Evolutionary conservation across 2,329 filamentous ascomycete genomes (phyloP).

Genomic region (Ramularia endophylla): DNA sequence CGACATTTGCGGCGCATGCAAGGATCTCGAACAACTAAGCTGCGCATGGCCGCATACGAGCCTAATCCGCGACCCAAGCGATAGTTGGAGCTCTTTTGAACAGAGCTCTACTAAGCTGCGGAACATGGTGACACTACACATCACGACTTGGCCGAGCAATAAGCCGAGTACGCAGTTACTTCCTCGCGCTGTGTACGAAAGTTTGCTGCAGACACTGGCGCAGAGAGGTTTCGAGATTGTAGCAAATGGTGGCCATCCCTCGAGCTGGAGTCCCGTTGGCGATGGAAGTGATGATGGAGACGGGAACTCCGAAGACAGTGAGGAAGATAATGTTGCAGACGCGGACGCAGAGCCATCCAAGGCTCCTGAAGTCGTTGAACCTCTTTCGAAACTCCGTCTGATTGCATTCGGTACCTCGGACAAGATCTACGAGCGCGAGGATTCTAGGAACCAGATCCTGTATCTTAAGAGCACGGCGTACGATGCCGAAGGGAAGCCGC

Average conservation of each 20-base stretch:
- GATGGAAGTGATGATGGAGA: slow-evolving; percentile 41
- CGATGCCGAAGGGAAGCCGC: slow-evolving; percentile 37
- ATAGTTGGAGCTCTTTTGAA: slow-evolving; percentile 41
- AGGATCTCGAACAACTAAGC: slow-evolving; percentile 40
- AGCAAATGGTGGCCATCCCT: slow-evolving; percentile 6
- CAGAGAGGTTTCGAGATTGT: slow-evolving; percentile 24
- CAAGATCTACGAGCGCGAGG: slow-evolving; percentile 43
- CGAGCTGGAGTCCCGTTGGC: background rate
- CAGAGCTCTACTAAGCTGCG: slow-evolving; percentile 25
- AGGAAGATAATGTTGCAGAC: no score
- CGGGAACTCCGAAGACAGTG: slow-evolving; percentile 58
- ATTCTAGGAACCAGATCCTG: slow-evolving; percentile 42
- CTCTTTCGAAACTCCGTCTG: slow-evolving; percentile 33
- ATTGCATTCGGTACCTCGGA: slow-evolving; percentile 44
- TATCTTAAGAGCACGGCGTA: slow-evolving; percentile 40
- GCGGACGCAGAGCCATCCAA: slow-evolving; percentile 7
- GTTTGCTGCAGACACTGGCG: slow-evolving; percentile 33
- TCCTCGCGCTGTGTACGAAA: slow-evolving; percentile 41
- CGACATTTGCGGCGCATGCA: slow-evolving; percentile 41
- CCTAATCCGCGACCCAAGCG: slow-evolving; percentile 36
- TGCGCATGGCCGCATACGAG: slow-evolving; percentile 43
- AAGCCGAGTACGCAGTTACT: slow-evolving; percentile 35
- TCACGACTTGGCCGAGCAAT: slow-evolving; percentile 45
- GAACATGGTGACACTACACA: slow-evolving; percentile 41
- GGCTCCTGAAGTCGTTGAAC: no score